Conservation (phyloP, 2,329 filamentous ascomycete species). For the Nannizzia gypsea region DNA sequence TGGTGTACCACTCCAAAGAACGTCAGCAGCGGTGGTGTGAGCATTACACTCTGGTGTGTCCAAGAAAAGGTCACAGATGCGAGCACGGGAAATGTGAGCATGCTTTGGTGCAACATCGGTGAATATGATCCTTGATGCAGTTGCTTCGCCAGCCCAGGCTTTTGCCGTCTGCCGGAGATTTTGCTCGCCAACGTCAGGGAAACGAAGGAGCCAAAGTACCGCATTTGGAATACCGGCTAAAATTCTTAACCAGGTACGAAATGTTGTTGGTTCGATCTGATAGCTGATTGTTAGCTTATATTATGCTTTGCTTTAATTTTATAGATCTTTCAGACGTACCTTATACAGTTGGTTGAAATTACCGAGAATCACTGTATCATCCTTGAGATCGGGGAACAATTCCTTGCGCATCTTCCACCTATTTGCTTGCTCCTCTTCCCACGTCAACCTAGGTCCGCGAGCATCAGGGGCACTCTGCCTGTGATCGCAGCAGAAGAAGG, state of each 20-base stretch:
- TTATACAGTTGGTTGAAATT: constrained; percentile 99
- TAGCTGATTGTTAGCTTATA: background rate
- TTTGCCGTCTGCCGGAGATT: constrained; percentile 71
- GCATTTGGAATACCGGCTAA: constrained; percentile 74
- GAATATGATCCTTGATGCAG: constrained; percentile 79
- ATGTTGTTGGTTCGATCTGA: constrained; percentile 92
- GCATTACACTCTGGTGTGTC: constrained; percentile 98
- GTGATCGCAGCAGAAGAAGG: constrained; percentile 98
- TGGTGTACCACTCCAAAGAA: constrained; percentile 92
- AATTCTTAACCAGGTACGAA: constrained; percentile 90
- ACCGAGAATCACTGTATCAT: constrained; percentile 80
- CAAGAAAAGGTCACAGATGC: constrained; percentile 86
- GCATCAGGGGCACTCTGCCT: constrained; percentile 73
- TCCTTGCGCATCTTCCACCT: constrained; percentile 91
- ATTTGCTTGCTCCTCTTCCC: constrained; percentile 69
- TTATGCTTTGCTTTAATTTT: background rate
- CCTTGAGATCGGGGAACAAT: constrained; percentile 68
- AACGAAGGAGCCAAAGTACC: constrained; percentile 89
- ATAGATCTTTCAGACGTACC: constrained; percentile 40
- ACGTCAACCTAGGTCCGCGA: constrained; percentile 54
- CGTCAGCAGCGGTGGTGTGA: constrained; percentile 91
- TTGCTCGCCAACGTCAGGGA: constrained; percentile 81
- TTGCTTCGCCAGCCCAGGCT: constrained; percentile 71
- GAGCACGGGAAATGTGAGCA: constrained; percentile 81
- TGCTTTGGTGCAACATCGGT: constrained; percentile 95